A percentile compares a stretch with the other conserved stretches of the same genome.
These are phyloP conservation scores for Chara braunii DNA, from an alignment of 139 green algal species.

Conservation along the genomic window DNA sequence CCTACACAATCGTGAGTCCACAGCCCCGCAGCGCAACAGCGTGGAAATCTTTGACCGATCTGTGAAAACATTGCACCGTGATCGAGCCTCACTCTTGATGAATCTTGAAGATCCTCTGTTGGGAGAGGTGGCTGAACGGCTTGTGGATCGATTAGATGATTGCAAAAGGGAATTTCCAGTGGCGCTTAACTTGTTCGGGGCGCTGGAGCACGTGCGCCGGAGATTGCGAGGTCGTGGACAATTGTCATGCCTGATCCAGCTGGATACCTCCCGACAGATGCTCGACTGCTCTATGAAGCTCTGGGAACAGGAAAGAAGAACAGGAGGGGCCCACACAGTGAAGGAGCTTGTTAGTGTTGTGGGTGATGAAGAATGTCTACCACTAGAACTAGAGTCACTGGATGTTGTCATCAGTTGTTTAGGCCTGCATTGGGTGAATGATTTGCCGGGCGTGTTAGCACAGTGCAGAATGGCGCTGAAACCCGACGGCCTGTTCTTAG, in stretches of 20 bases:
- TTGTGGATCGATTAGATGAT: slow-evolving; percentile 76
- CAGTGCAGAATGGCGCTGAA: slow-evolving; percentile 50
- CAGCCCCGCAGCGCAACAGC: too few relatives aligned
- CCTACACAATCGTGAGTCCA: too few relatives aligned
- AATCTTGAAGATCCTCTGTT: slow-evolving; percentile 44
- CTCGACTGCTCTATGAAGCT: slow-evolving; percentile 2
- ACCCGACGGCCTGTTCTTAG: slow-evolving; percentile 72
- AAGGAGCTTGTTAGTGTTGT: not conserved
- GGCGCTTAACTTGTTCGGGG: slow-evolving; percentile 59
- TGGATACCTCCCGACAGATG: not conserved
- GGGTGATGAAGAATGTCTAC: slow-evolving; percentile 42
- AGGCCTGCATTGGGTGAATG: slow-evolving; percentile 77
- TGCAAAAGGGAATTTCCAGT: slow-evolving; percentile 54
- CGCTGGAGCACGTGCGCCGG: slow-evolving; percentile 40
- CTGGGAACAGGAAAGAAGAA: not conserved
- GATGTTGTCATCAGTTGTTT: slow-evolving; percentile 62
- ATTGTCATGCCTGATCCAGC: not conserved
- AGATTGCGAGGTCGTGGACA: not conserved
- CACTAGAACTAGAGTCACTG: slow-evolving; percentile 39
- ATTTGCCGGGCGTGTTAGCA: slow-evolving; percentile 64
- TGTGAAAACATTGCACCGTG: too few relatives aligned
- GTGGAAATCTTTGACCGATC: too few relatives aligned
- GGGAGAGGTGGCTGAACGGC: slow-evolving; percentile 51
- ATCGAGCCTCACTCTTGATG: too few relatives aligned
- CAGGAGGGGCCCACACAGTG: not conserved